These are phyloP conservation scores for Fistulifera pelliculosa DNA, from an alignment of 108 stramenopile species.

Conservation along the genomic window DNA sequence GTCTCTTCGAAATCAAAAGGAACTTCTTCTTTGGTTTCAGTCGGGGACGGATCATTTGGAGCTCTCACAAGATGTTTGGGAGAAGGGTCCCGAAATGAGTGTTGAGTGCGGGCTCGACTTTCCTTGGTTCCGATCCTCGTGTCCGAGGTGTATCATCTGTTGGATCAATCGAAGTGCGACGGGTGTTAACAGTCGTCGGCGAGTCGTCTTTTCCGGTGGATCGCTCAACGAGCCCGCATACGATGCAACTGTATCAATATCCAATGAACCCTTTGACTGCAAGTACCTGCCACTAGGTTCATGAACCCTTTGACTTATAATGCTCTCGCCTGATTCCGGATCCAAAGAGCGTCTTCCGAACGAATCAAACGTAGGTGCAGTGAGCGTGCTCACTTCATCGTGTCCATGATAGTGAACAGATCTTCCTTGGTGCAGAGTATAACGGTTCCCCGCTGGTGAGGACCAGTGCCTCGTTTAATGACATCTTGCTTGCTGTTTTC, in stretches of 20 bases:
- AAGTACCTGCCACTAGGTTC: constrained; percentile 2
- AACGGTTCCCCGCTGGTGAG: no score
- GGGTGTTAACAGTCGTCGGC: neutral
- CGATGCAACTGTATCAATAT: neutral
- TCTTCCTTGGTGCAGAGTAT: neutral
- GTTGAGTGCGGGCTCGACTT: no score
- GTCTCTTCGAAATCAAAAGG: no score
- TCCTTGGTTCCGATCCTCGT: no score
- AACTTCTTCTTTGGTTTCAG: no score
- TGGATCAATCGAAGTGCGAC: no score
- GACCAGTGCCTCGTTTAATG: no score
- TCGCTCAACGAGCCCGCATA: constrained; percentile 2
- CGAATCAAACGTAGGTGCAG: constrained; percentile 6
- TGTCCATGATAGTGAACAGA: constrained; percentile 1
- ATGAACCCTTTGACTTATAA: neutral
- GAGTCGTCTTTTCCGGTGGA: constrained; percentile 1
- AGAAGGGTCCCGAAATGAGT: no score
- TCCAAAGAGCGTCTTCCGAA: neutral
- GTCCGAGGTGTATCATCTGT: no score
- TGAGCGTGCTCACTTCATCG: constrained; percentile 11
- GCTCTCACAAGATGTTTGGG: no score
- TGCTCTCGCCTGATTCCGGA: neutral
- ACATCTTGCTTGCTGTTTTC: neutral
- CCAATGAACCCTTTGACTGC: neutral
- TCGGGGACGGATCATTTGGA: no score